These are phyloP conservation scores for Claviceps fusiformis DNA, from an alignment of 2,329 filamentous ascomycete species.

Conservation along the genomic window DNA sequence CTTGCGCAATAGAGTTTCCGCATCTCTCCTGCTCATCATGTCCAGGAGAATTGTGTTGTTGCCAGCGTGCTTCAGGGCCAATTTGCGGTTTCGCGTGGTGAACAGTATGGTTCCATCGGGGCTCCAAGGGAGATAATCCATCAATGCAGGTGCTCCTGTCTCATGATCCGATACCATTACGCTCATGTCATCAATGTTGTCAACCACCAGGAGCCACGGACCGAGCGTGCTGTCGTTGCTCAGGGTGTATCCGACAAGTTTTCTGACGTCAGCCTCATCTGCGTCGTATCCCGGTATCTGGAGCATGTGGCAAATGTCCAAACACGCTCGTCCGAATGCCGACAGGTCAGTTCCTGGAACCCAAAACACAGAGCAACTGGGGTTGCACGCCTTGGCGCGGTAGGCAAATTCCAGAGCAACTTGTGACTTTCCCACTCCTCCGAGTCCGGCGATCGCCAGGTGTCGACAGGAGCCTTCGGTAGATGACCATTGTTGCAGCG, in stretches of 20 bases:
- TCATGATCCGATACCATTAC: neutral
- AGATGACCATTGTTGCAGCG: too few relatives aligned
- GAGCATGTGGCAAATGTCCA: neutral
- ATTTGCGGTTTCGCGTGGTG: too few relatives aligned
- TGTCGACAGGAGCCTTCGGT: neutral
- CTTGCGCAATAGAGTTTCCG: neutral
- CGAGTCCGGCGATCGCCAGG: neutral
- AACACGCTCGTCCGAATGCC: neutral
- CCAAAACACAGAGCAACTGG: too few relatives aligned
- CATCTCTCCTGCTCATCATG: neutral
- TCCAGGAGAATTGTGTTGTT: neutral
- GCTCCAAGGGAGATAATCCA: neutral
- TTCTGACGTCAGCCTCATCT: neutral
- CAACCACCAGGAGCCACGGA: too few relatives aligned
- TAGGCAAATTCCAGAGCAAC: neutral
- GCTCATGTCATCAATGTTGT: neutral
- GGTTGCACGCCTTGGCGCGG: too few relatives aligned
- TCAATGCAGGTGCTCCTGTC: neutral
- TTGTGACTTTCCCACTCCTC: neutral
- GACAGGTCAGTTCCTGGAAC: neutral
- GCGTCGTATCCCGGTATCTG: neutral
- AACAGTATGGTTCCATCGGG: neutral
- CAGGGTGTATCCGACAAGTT: neutral
- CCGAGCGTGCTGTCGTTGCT: neutral
- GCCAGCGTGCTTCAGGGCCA: neutral